These are phyloP conservation scores for Thielaviopsis euricoi DNA, from an alignment of 2,329 filamentous ascomycete species.

Conservation along the genomic window DNA sequence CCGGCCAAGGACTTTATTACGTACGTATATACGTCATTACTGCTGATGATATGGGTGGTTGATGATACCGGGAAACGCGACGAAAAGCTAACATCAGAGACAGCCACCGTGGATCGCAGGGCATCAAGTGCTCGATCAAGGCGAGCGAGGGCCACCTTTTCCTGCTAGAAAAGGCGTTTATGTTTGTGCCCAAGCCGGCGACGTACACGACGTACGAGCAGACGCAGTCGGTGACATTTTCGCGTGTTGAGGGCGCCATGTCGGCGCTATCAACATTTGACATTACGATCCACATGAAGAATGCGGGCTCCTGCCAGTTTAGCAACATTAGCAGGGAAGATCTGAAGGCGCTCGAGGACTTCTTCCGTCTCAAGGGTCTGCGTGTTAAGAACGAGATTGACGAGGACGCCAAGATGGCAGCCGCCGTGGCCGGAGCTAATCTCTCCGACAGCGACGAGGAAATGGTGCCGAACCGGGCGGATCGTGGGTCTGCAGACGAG, in stretches of 20 bases:
- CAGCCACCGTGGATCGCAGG: constrained; percentile 78
- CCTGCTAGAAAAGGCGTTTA: constrained; percentile 94
- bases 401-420: constrained; percentile 69
- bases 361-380: constrained; percentile 91
- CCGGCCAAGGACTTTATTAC: constrained; percentile 89
- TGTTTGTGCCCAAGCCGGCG: constrained; percentile 96
- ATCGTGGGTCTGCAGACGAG: constrained; percentile 85
- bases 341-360: constrained; percentile 86
- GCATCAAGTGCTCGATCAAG: constrained; percentile 99
- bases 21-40: no score
- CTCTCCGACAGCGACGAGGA: constrained; percentile 76
- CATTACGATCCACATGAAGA: constrained; percentile 84
- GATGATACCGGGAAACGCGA: no score
- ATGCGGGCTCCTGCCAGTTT: constrained; percentile 76
- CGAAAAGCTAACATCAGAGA: constrained; percentile 10
- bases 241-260: constrained; percentile 82
- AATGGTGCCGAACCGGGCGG: constrained; percentile 35
- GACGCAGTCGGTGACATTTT: constrained; percentile 82
- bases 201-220: constrained; percentile 96
- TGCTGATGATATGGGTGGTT: no score
- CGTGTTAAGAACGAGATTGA: constrained; percentile 98
- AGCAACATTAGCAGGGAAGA: constrained; percentile 99
- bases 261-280: constrained; percentile 93
- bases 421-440: constrained; percentile 66
- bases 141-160: constrained; percentile 95